These are phyloP conservation scores for Stephania cephalantha DNA, from an alignment of 164 flowering plant genomes.

Conservation along the genomic window DNA sequence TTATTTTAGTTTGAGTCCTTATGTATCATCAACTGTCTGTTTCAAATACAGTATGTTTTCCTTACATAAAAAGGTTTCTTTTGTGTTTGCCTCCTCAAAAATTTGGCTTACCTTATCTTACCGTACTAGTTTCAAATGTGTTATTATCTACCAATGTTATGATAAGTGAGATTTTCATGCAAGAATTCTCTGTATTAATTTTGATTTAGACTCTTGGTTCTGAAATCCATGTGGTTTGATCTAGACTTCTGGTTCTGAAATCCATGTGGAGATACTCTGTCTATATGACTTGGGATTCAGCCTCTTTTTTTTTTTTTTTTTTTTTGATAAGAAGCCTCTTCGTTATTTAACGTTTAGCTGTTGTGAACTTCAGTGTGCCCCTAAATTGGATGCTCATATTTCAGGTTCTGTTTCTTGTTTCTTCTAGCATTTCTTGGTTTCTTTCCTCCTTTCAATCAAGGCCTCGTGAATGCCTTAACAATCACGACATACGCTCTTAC, in stretches of 20 bases:
- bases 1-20: no score
- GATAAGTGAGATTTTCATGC: background rate
- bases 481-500: slow-evolving; percentile 50
- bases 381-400: background rate
- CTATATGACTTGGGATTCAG: background rate
- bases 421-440: slow-evolving; percentile 34
- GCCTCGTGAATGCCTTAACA: slow-evolving; percentile 44
- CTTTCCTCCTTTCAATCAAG: slow-evolving; percentile 55
- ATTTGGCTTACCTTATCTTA: background rate
- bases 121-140: background rate
- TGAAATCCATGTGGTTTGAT: no score
- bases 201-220: background rate
- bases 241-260: no score
- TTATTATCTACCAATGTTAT: background rate
- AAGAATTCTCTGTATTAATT: background rate
- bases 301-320: background rate
- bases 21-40: no score
- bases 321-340: background rate
- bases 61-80: background rate
- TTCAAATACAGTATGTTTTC: background rate
- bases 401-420: slow-evolving; percentile 26
- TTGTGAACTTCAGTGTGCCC: background rate
- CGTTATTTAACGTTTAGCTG: background rate
- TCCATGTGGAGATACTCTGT: background rate
- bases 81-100: background rate